These are phyloP conservation scores for Umbellularia californica DNA, from an alignment of 164 flowering plant genomes.

Conservation along the genomic window DNA sequence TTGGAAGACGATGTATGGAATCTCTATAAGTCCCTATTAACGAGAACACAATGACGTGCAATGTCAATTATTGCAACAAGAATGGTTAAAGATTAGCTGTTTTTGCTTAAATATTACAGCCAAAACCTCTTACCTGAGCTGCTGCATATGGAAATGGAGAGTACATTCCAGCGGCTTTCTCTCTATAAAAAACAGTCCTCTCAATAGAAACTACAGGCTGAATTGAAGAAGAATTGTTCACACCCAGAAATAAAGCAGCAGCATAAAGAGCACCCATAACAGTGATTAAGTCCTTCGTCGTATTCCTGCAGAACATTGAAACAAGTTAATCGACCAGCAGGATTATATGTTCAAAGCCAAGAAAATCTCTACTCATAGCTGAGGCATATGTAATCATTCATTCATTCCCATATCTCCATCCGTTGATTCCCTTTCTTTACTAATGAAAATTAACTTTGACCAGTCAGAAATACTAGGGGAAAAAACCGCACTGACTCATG, in stretches of 20 bases:
- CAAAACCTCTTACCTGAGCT: slow-evolving; percentile 57
- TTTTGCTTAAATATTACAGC: not conserved
- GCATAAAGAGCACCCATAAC: slow-evolving; percentile 85
- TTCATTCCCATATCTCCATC: not conserved
- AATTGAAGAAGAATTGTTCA: slow-evolving; percentile 74
- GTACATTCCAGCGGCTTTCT: slow-evolving; percentile 89
- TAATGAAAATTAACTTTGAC: not conserved
- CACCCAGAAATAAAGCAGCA: slow-evolving; percentile 72
- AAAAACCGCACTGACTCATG: not conserved
- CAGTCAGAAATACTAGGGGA: not conserved
- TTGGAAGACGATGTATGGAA: slow-evolving; percentile 69
- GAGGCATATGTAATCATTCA: not conserved
- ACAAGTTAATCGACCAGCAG: not conserved
- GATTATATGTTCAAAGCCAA: not conserved
- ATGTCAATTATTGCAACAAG: not conserved
- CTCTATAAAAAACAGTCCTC: slow-evolving; percentile 87
- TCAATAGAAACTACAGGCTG: slow-evolving; percentile 84
- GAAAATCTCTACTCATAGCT: not conserved
- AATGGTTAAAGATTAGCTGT: not conserved
- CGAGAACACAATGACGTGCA: slow-evolving; percentile 2
- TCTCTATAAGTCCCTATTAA: slow-evolving; percentile 81
- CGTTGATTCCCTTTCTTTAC: not conserved
- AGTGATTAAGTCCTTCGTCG: slow-evolving; percentile 40
- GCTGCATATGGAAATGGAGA: slow-evolving; percentile 73
- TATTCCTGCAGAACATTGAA: slow-evolving; percentile 33